A percentile compares a stretch with the other conserved stretches of the same genome.
Conservation (phyloP, 768 basidiomycete genomes). For the Leccinum aurantiacum region DNA sequence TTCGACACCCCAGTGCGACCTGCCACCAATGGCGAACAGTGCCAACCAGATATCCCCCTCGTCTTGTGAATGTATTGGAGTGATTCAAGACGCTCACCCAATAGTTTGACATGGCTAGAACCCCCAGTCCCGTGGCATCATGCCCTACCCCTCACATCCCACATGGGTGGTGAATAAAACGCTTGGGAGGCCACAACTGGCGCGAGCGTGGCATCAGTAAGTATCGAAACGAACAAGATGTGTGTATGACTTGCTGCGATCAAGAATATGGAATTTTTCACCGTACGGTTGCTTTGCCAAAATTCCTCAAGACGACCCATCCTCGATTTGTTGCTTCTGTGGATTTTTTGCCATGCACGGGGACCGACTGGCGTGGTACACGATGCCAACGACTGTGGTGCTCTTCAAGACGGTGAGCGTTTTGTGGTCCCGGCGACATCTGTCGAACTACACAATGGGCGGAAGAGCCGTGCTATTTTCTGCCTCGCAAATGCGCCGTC, state of each 20-base stretch:
- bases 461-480: conserved; percentile 15
- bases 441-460: neutral
- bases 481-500: neutral
- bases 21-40: conserved; percentile 1
- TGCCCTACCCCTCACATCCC: conserved; percentile 3
- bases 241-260: conserved; percentile 22
- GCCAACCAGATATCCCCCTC: conserved; percentile 21
- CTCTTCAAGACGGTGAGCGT: conserved; percentile 14
- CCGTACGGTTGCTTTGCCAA: conserved; percentile 20
- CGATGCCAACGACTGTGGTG: conserved; percentile 2
- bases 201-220: conserved; percentile 21
- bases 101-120: conserved; percentile 17
- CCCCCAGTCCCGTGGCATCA: neutral
- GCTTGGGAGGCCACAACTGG: conserved; percentile 17
- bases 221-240: conserved; percentile 22
- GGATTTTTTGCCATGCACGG: conserved; percentile 6
- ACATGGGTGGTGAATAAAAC: conserved; percentile 13
- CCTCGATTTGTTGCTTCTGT: conserved; percentile 4
- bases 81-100: conserved; percentile 35
- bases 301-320: conserved; percentile 10
- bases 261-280: conserved; percentile 28
- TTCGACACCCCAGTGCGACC: conserved; percentile 3
- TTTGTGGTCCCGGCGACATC: neutral
- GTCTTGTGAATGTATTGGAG: conserved; percentile 25
- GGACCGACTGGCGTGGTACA: neutral